phyloP scores from a whole-genome alignment of 1,284 basidiomycete genomes.

The Exsudoporus floridanus region DNA sequence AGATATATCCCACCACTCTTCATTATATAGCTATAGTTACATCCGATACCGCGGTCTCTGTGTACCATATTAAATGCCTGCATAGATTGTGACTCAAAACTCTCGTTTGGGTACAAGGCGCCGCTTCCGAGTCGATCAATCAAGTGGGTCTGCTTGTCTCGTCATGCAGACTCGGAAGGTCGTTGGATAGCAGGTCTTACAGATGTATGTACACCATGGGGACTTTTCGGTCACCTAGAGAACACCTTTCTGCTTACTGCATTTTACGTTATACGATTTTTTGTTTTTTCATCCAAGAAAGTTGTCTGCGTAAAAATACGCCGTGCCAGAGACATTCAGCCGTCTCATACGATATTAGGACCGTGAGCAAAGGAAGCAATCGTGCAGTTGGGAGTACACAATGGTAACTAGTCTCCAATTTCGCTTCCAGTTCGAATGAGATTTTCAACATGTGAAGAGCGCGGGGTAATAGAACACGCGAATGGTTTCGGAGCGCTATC shows the following conservation, averaged over 20 bases:
- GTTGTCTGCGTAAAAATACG: not conserved
- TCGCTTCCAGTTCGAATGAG: slow-evolving; percentile 15
- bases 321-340: no score
- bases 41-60: not conserved
- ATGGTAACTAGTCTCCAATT: not conserved
- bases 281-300: not conserved
- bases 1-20: slow-evolving; percentile 8
- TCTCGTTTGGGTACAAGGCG: not conserved
- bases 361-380: no score
- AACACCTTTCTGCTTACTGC: not conserved
- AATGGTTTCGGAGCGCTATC: slow-evolving; percentile 28
- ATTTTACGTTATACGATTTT: not conserved
- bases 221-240: no score
- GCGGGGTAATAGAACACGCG: slow-evolving; percentile 19
- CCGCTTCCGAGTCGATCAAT: no score
- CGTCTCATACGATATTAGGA: no score
- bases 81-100: not conserved
- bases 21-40: slow-evolving; percentile 6
- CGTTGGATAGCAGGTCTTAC: no score
- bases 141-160: no score
- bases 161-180: no score
- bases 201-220: no score
- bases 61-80: not conserved
- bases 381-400: not conserved
- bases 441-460: slow-evolving; percentile 14